These are phyloP conservation scores for Vaucheria bursata DNA, from an alignment of 352 stramenopile genomes.

Conservation along the genomic window DNA sequence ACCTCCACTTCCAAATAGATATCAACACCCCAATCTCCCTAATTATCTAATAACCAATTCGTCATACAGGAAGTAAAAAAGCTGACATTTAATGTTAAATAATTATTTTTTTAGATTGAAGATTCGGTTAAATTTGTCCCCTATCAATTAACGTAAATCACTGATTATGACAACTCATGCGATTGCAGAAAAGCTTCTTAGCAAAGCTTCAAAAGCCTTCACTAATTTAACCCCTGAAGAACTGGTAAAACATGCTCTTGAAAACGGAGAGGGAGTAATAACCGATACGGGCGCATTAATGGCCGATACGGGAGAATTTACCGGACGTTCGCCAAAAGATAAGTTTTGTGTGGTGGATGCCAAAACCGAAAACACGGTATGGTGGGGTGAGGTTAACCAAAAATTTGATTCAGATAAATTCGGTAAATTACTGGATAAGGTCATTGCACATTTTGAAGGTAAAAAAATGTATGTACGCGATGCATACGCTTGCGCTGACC, in stretches of 20 bases:
- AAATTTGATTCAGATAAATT: conserved; percentile 82
- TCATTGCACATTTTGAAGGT: conserved; percentile 72
- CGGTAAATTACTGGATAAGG: conserved; percentile 86
- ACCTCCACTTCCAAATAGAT: no score
- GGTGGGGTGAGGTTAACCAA: conserved; percentile 93
- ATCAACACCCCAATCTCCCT: no score
- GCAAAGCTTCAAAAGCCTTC: no score
- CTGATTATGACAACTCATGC: no score
- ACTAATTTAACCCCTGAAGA: conserved; percentile 90
- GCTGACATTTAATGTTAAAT: no score
- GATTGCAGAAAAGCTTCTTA: no score
- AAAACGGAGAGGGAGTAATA: conserved; percentile 74
- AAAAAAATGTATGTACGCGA: conserved; percentile 70
- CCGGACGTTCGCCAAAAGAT: conserved; percentile 92
- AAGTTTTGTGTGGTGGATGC: conserved; percentile 82
- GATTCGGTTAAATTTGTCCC: no score
- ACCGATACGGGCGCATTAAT: conserved; percentile 69
- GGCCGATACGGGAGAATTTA: conserved; percentile 97
- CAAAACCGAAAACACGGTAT: conserved; percentile 82
- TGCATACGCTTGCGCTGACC: conserved; percentile 83
- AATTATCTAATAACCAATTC: no score
- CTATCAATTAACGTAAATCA: no score
- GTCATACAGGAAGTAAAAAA: no score
- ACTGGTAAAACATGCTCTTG: conserved; percentile 83
- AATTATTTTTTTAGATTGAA: no score